These are phyloP conservation scores for Gilbertella persicaria DNA, from an alignment of 371 early-diverging fungal species.

Conservation along the genomic window DNA sequence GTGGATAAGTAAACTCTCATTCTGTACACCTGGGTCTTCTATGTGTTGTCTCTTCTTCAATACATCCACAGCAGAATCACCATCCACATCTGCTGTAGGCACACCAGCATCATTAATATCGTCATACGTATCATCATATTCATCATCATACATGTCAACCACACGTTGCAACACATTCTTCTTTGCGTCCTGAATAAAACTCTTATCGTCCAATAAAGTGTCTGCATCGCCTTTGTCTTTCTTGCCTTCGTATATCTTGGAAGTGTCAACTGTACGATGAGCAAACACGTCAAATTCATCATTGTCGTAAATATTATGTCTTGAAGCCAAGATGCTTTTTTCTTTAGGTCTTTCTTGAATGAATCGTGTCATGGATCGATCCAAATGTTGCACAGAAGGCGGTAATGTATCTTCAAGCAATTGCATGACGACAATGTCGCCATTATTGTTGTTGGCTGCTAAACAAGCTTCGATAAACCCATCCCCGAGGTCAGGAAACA, in stretches of 20 bases:
- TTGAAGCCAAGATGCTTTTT: constrained; percentile 49
- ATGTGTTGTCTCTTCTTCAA: constrained; percentile 22
- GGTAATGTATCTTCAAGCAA: constrained; percentile 78
- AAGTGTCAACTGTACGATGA: constrained; percentile 54
- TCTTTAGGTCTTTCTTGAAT: constrained; percentile 36
- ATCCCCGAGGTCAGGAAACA: constrained; percentile 86
- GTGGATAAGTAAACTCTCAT: constrained; percentile 61
- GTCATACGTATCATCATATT: constrained; percentile 93
- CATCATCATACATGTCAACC: constrained; percentile 75
- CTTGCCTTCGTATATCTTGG: constrained; percentile 74
- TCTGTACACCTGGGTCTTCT: constrained; percentile 54
- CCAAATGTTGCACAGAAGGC: constrained; percentile 60
- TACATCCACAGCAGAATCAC: constrained; percentile 36
- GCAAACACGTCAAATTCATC: constrained; percentile 91
- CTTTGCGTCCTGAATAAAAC: constrained; percentile 60
- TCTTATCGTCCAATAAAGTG: constrained; percentile 52
- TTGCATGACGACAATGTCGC: constrained; percentile 74
- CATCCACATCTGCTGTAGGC: constrained; percentile 60
- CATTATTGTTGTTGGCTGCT: constrained; percentile 58
- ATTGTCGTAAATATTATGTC: constrained; percentile 87
- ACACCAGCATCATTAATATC: constrained; percentile 65
- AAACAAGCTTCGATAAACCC: constrained; percentile 89
- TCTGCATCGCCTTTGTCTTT: constrained; percentile 50
- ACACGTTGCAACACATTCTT: constrained; percentile 61
- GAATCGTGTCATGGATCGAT: constrained; percentile 65